Evolutionary conservation across 139 green algal species (phyloP).

Genomic region (Micromonas commoda): DNA sequence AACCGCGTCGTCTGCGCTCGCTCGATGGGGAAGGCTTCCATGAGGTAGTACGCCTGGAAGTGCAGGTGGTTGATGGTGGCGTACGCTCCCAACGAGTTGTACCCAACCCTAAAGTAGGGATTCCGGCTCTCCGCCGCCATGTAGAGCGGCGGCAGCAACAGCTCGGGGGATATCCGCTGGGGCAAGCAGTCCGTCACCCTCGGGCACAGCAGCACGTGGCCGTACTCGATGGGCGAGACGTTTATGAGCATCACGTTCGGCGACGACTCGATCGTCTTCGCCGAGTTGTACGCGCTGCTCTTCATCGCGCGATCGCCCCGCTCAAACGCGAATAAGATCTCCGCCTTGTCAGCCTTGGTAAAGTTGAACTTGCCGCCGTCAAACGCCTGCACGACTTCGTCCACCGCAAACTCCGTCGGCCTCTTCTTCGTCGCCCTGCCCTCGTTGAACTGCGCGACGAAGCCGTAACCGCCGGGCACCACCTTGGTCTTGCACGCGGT

Average conservation of each 20-base stretch:
- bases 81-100: slow-evolving; percentile 94
- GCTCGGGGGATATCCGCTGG: slow-evolving; percentile 59
- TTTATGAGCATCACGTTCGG: slow-evolving; percentile 95
- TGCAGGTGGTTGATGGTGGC: slow-evolving; percentile 99
- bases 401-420: slow-evolving; percentile 90
- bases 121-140: slow-evolving; percentile 79
- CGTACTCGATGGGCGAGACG: slow-evolving; percentile 95
- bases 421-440: slow-evolving; percentile 91
- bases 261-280: slow-evolving; percentile 31
- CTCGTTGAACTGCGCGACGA: slow-evolving; percentile 93
- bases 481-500: slow-evolving; percentile 74
- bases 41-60: slow-evolving; percentile 94
- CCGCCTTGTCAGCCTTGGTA: slow-evolving; percentile 78
- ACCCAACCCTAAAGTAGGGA: slow-evolving; percentile 87
- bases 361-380: slow-evolving; percentile 98
- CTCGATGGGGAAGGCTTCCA: slow-evolving; percentile 74
- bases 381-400: slow-evolving; percentile 84
- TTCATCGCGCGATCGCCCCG: background rate
- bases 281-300: slow-evolving; percentile 14
- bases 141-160: slow-evolving; percentile 74
- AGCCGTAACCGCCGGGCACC: slow-evolving; percentile 69
- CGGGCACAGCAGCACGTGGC: slow-evolving; percentile 93
- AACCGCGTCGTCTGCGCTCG: slow-evolving; percentile 40
- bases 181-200: slow-evolving; percentile 62
- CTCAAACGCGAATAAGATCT: slow-evolving; percentile 90